Conservation (phyloP, 2,329 filamentous ascomycete species). For the Tolypocladium pustulatum region DNA sequence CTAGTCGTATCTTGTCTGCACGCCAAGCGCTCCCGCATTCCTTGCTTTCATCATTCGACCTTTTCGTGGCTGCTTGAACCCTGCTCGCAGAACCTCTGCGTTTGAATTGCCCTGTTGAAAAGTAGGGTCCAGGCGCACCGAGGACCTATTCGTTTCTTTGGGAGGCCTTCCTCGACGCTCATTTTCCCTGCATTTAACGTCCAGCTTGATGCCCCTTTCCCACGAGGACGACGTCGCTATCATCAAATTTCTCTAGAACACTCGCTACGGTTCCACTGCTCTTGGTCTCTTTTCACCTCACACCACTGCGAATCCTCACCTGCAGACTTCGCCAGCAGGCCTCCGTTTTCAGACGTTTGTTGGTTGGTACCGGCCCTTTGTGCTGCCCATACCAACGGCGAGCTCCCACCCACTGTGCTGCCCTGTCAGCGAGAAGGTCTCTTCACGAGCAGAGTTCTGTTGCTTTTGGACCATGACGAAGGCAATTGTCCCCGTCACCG, state of each 20-base stretch:
- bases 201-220: not conserved
- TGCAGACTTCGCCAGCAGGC: not conserved
- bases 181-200: not conserved
- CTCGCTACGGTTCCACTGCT: not conserved
- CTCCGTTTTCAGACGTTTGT: not conserved
- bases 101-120: not conserved
- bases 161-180: not conserved
- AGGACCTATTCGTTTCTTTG: not conserved
- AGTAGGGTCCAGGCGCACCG: not conserved
- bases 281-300: not conserved
- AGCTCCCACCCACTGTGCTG: not conserved
- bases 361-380: not conserved
- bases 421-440: not conserved
- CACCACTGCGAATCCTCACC: not conserved
- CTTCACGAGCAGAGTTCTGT: not conserved
- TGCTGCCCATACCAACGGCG: not conserved
- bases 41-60: not conserved
- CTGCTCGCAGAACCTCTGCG: not conserved
- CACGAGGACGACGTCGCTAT: not conserved
- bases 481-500: constrained; percentile 27
- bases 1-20: not conserved
- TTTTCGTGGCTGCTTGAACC: not conserved
- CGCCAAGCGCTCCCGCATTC: not conserved
- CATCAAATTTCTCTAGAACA: not conserved
- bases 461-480: constrained; percentile 18